phyloP scores from a whole-genome alignment of 371 early-diverging fungal genomes.

The Mortierella sp. region DNA sequence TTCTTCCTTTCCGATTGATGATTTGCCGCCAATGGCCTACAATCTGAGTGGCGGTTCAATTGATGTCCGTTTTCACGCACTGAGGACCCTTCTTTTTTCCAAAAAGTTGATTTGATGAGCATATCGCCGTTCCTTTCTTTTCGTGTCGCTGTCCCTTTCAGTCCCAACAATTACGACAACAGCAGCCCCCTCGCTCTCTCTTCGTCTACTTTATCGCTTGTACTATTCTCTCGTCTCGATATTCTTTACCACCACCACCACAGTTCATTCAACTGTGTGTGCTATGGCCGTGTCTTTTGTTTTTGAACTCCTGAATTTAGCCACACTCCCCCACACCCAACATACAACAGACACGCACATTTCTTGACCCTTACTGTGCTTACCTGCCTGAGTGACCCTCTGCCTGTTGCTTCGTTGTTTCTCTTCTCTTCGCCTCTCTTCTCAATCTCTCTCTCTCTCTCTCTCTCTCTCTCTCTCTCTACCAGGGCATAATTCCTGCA shows the following conservation, averaged over 20 bases:
- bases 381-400: neutral
- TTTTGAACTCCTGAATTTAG: neutral
- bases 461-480: no score
- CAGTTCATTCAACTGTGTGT: neutral
- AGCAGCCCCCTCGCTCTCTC: no score
- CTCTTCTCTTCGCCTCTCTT: neutral
- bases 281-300: neutral
- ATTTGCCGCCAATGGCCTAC: neutral
- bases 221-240: no score
- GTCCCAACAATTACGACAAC: no score
- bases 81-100: neutral
- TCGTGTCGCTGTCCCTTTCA: no score
- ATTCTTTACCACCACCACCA: no score
- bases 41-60: neutral
- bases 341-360: neutral
- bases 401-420: no score
- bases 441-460: neutral
- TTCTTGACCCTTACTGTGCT: neutral
- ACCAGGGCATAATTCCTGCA: neutral
- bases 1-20: neutral
- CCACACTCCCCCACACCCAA: neutral
- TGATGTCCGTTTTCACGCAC: neutral
- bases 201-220: no score
- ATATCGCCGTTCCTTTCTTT: neutral
- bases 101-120: neutral